phyloP scores from a whole-genome alignment of 805 yeast species.

The Yarrowia yakushimensis region DNA sequence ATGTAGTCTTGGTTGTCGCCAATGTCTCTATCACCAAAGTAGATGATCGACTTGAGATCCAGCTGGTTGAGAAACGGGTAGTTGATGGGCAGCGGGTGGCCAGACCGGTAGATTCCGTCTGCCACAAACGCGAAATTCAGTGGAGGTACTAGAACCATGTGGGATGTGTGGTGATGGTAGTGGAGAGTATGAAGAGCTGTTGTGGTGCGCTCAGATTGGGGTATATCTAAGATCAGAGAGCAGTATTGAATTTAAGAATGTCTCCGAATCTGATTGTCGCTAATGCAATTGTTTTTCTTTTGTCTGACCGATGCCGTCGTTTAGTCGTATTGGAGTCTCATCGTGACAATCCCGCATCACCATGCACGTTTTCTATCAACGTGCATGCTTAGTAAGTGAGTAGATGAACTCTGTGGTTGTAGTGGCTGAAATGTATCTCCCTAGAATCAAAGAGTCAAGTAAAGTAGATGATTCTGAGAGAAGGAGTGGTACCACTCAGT shows the following conservation, averaged over 20 bases:
- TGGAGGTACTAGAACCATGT: constrained; percentile 65
- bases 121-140: constrained; percentile 86
- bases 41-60: constrained; percentile 68
- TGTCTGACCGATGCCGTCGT: not conserved
- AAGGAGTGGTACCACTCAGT: too few species aligned
- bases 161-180: not conserved
- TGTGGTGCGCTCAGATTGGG: not conserved
- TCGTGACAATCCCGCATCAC: not conserved
- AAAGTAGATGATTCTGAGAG: too few species aligned
- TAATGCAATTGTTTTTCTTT: too few species aligned
- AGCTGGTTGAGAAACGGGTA: constrained; percentile 72
- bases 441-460: too few species aligned
- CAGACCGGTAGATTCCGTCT: constrained; percentile 82
- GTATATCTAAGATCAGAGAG: not conserved
- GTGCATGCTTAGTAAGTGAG: not conserved
- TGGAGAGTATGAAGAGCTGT: too few species aligned
- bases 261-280: not conserved
- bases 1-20: constrained; percentile 61
- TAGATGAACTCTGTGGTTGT: too few species aligned
- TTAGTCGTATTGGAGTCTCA: not conserved
- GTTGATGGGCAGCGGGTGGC: constrained; percentile 88
- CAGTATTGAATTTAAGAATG: not conserved
- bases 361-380: constrained; percentile 2
- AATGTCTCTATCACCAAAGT: constrained; percentile 49
- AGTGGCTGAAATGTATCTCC: too few species aligned